Percentiles rank a stretch among this genome's conserved stretches.
phyloP scores from a whole-genome alignment of 2,329 filamentous ascomycete species.

The Fusarium nematophilum region DNA sequence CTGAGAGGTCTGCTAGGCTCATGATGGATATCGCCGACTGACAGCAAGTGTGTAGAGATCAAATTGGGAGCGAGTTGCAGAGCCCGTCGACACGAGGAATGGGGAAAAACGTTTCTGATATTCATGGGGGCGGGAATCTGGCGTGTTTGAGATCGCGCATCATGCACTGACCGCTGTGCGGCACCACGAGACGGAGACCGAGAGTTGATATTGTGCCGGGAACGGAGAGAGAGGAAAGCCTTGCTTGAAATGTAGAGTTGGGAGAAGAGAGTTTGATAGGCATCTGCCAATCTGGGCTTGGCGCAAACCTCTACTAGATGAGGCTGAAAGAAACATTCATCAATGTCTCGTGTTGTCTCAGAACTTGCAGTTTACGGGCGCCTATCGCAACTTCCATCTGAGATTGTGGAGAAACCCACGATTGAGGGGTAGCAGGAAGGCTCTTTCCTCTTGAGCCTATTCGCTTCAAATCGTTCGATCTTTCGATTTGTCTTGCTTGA shows the following conservation, averaged over 20 bases:
- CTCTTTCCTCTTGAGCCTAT: no score
- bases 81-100: no score
- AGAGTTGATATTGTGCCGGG: no score
- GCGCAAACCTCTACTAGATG: no score
- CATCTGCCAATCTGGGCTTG: no score
- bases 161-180: background rate
- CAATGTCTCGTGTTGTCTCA: constrained; percentile 4
- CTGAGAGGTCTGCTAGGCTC: no score
- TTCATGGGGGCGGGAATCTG: background rate
- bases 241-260: background rate
- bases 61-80: background rate
- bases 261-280: background rate
- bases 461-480: no score
- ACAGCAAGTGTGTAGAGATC: no score
- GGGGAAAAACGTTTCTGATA: background rate
- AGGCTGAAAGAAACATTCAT: background rate
- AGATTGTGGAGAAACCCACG: background rate
- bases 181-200: no score
- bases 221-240: background rate
- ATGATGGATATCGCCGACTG: no score
- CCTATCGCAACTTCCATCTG: background rate
- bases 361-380: background rate
- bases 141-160: background rate
- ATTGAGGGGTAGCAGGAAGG: background rate
- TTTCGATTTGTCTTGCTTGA: constrained; percentile 3